phyloP scores from a whole-genome alignment of 2,329 filamentous ascomycete species.

The Teratosphaeria pseudoeucalypti region DNA sequence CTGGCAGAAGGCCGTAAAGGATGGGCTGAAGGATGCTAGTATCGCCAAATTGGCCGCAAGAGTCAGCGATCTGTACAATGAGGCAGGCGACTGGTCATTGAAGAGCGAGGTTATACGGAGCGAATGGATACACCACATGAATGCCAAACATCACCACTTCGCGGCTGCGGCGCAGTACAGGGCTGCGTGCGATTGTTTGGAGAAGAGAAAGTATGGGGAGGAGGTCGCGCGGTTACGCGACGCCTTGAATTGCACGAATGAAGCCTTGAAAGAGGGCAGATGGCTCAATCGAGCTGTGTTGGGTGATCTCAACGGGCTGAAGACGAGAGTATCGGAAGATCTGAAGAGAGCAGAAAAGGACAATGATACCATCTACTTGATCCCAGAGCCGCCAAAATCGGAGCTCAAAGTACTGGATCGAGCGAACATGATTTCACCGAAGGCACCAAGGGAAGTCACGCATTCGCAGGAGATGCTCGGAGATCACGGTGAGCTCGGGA shows the following conservation, averaged over 20 bases:
- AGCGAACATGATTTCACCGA: slow-evolving; percentile 75
- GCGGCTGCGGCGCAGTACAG: slow-evolving; percentile 89
- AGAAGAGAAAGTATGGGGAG: slow-evolving; percentile 90
- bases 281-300: slow-evolving; percentile 75
- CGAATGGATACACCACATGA: slow-evolving; percentile 96
- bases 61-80: slow-evolving; percentile 81
- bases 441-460: slow-evolving; percentile 70
- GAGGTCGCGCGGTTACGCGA: slow-evolving; percentile 82
- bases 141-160: slow-evolving; percentile 94
- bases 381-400: slow-evolving; percentile 74
- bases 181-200: slow-evolving; percentile 79
- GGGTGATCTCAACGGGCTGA: slow-evolving; percentile 72
- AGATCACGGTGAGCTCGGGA: slow-evolving; percentile 60
- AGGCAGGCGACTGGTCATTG: slow-evolving; percentile 74
- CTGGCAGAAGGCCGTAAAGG: slow-evolving; percentile 95
- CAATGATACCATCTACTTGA: slow-evolving; percentile 89
- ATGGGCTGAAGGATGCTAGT: slow-evolving; percentile 80
- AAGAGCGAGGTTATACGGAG: slow-evolving; percentile 83
- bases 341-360: slow-evolving; percentile 89
- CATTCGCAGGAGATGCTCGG: slow-evolving; percentile 73
- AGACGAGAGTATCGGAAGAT: slow-evolving; percentile 73
- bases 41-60: slow-evolving; percentile 86
- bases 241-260: slow-evolving; percentile 69
- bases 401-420: slow-evolving; percentile 78
- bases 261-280: slow-evolving; percentile 73